Base-by-base conservation (phyloP, 306 rosid genomes). In the Casuarina equisetifolia region DNA sequence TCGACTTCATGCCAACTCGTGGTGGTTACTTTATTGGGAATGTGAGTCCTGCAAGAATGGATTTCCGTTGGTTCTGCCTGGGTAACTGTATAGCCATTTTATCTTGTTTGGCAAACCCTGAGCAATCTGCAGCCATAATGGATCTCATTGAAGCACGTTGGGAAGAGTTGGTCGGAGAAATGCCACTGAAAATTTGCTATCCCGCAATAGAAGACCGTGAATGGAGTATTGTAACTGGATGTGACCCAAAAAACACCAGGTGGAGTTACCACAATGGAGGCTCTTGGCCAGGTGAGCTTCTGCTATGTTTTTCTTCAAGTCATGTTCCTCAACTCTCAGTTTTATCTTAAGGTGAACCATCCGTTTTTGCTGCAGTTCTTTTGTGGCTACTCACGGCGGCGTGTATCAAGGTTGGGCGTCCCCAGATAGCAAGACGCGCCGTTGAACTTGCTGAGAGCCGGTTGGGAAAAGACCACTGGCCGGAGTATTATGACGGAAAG, bases 261-360 rank as follows among this genome's bases (percentile, higher is more conserved):
- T 83, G 86, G 86, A 83, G 86, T 51, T 83, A 79, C 81, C 86
- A 83, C 80, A 83, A 83, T 55, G 86, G 84, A 4, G 86, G 86
- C 66, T 83, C 86, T 72, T 79, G 86, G 86, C 86, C 86, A 83
- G 86, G 86, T 80, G 12, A 76, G 42, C 9, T 42, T 45, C 16
- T 61, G 43, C 17, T 35, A 1, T 25, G 16, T 16, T 66, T 57
- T 40, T 39, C 32, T 66, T 16, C 17, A 39, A n/a, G 6, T 38
- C 50, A 16, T 6, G n/a, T 25, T 25, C 32, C 32, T 25, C 1
- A 0, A 25, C 32, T 25, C 32, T 25, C 32, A 25, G 32, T 25
- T 25, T 25, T 25, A 25, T 25, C 32, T 25, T 25, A 25, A 25
- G 32, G 1, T 0, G 32, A 25, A 25, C 32, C 32, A 25, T 25